Evolutionary conservation across 805 yeast genomes (phyloP).

Genomic region (Wickerhamiella sorbophila): DNA sequence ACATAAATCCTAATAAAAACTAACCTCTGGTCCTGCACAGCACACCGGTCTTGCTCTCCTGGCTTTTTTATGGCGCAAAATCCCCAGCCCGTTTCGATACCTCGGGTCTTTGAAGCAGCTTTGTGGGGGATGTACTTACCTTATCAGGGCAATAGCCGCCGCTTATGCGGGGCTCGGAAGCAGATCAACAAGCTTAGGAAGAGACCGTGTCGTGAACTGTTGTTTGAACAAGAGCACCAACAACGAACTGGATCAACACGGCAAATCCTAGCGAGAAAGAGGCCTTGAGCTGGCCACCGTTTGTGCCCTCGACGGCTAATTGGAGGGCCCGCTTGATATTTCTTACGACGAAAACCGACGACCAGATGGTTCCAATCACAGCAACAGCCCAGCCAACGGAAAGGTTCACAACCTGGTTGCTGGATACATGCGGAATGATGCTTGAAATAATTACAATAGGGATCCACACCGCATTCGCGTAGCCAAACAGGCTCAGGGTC

Average conservation of each 20-base stretch:
- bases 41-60: no score
- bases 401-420: constrained; percentile 28
- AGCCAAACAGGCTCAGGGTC: constrained; percentile 66
- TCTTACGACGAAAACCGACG: constrained; percentile 35
- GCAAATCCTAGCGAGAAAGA: not conserved
- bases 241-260: not conserved
- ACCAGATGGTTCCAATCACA: constrained; percentile 41
- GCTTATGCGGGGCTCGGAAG: no score
- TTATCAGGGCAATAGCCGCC: no score
- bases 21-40: no score
- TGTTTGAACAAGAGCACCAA: not conserved
- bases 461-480: constrained; percentile 73
- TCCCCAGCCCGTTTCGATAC: no score
- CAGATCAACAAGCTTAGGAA: no score
- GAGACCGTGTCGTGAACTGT: no score
- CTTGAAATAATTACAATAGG: constrained; percentile 57
- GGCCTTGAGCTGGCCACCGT: not conserved
- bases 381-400: constrained; percentile 52
- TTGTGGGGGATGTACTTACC: no score
- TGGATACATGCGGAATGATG: constrained; percentile 37
- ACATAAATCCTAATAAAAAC: no score
- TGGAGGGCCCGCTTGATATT: not conserved
- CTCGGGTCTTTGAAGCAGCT: no score
- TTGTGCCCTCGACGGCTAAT: not conserved
- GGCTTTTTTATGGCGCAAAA: no score